Evolutionary conservation across 805 yeast genomes (phyloP).

Genomic region (Spathaspora girioi): DNA sequence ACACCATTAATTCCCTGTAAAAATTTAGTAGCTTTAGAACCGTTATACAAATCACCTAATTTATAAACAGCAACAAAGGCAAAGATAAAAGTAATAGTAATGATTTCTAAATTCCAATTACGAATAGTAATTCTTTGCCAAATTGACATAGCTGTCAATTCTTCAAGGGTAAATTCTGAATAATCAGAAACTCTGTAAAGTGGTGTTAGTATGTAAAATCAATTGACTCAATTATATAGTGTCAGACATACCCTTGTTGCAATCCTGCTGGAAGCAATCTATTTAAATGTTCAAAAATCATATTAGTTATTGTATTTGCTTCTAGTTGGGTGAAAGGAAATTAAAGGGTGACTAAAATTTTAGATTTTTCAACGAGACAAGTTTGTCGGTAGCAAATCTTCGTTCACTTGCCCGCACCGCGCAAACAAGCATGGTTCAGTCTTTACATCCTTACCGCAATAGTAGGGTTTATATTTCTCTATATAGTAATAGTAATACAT

Average conservation of each 20-base stretch:
- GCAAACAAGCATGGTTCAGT: too few species aligned
- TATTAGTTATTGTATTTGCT: background rate
- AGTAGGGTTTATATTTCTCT: background rate
- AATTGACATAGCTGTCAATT: constrained; percentile 56
- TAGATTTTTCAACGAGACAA: background rate
- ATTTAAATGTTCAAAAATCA: constrained; percentile 7
- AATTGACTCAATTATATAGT: background rate
- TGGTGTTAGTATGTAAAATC: constrained; percentile 4
- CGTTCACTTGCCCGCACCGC: too few species aligned
- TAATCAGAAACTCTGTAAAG: constrained; percentile 10
- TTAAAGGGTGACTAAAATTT: background rate
- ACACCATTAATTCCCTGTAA: constrained; percentile 48
- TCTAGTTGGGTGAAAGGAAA: background rate
- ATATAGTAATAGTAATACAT: background rate
- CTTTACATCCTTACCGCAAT: background rate
- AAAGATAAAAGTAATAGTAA: constrained; percentile 49
- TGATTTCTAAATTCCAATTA: constrained; percentile 75
- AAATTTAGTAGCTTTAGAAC: constrained; percentile 49
- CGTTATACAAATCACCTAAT: constrained; percentile 60
- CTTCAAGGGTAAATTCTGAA: constrained; percentile 40
- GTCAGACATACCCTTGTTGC: constrained; percentile 5
- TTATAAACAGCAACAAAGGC: constrained; percentile 49
- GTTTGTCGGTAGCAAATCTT: background rate
- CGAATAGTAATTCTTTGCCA: constrained; percentile 54
- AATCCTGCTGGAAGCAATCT: constrained; percentile 6